These are phyloP conservation scores for Peronosclerospora sorghi DNA, from an alignment of 352 stramenopile species.

Conservation along the genomic window DNA sequence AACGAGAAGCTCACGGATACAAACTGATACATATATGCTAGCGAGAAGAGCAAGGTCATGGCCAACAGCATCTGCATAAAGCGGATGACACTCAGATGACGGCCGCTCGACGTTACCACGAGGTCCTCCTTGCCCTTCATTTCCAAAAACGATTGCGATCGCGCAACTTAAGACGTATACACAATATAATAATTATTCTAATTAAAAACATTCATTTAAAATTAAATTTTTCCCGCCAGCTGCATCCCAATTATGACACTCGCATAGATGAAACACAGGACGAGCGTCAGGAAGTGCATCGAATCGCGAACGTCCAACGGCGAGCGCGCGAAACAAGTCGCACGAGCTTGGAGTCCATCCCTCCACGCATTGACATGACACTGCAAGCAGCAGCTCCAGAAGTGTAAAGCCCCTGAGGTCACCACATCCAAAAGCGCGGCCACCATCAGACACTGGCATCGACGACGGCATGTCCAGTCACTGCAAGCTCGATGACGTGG, in stretches of 20 bases:
- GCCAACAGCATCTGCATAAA: conserved; percentile 66
- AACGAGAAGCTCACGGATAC: conserved; percentile 36
- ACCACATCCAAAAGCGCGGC: conserved; percentile 44
- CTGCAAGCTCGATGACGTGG: conserved; percentile 32
- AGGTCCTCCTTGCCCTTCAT: conserved; percentile 2
- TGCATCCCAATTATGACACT: conserved; percentile 51
- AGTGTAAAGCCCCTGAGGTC: conserved; percentile 42
- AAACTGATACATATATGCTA: conserved; percentile 70
- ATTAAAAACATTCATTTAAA: too few relatives aligned
- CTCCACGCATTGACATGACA: conserved; percentile 32
- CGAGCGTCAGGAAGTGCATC: conserved; percentile 47
- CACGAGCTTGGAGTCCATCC: conserved; percentile 5
- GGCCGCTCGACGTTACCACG: background rate
- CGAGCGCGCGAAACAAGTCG: conserved; percentile 29
- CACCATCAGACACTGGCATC: conserved; percentile 40
- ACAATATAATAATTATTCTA: too few relatives aligned
- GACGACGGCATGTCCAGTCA: conserved; percentile 36
- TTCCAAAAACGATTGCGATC: too few relatives aligned
- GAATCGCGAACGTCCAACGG: conserved; percentile 39
- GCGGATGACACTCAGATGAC: conserved; percentile 38
- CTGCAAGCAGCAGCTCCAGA: conserved; percentile 49
- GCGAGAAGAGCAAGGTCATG: conserved; percentile 41
- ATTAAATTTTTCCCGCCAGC: conserved; percentile 49
- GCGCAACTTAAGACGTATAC: too few relatives aligned
- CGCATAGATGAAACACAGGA: conserved; percentile 45